Percentiles rank a stretch among this genome's conserved stretches.
These are phyloP conservation scores for Obba rivulosa DNA, from an alignment of 768 basidiomycete species.

Conservation along the genomic window DNA sequence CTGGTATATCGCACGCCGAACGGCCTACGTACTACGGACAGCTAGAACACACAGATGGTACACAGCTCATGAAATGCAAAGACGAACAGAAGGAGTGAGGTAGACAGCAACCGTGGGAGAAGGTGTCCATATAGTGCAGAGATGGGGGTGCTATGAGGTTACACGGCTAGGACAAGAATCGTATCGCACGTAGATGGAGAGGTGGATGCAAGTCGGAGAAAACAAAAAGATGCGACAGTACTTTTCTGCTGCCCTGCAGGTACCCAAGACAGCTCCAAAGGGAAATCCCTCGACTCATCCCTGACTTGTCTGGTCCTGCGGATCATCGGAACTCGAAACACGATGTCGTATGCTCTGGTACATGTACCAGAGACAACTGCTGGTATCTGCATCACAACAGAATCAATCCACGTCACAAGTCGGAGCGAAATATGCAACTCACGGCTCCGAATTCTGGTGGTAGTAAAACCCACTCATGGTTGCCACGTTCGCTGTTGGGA, in stretches of 20 bases:
- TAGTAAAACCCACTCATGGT: constrained; percentile 91
- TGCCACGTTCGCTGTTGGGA: constrained; percentile 46
- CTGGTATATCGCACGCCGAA: too few relatives aligned
- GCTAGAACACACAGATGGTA: neutral
- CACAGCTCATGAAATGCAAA: constrained; percentile 3
- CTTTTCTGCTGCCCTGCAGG: neutral
- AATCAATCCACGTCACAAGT: constrained; percentile 1
- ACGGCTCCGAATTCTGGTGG: constrained; percentile 92
- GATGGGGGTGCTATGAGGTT: neutral
- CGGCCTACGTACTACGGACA: neutral
- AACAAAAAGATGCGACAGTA: neutral
- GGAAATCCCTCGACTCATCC: too few relatives aligned
- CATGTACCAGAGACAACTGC: constrained; percentile 76
- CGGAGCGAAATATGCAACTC: constrained; percentile 29
- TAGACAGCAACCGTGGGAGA: neutral
- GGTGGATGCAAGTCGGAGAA: neutral
- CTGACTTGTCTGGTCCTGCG: neutral
- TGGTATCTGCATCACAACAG: constrained; percentile 61
- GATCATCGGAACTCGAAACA: constrained; percentile 76
- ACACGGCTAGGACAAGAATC: constrained; percentile 1
- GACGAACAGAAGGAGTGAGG: neutral
- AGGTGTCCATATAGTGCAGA: constrained; percentile 1
- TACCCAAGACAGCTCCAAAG: constrained; percentile 2
- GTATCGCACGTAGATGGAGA: neutral
- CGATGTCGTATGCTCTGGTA: constrained; percentile 66